phyloP scores from a whole-genome alignment of 371 early-diverging fungal genomes.

The Mucor lusitanicus region DNA sequence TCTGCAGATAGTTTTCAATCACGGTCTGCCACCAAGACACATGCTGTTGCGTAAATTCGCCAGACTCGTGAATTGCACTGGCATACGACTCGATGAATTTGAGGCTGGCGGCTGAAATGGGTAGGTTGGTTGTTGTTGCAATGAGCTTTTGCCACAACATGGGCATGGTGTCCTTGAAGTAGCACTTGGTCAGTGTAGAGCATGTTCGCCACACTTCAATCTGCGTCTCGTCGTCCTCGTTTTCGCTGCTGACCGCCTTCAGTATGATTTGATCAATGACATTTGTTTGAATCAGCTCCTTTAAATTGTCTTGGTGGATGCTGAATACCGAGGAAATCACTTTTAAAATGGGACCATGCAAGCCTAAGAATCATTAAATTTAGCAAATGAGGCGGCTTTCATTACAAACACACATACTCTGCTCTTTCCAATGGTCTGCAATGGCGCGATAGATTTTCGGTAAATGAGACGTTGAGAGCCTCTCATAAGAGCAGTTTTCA shows the following conservation, averaged over 20 bases:
- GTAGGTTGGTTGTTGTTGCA: not conserved
- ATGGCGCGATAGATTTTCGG: slow-evolving; percentile 30
- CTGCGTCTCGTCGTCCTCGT: slow-evolving; percentile 1
- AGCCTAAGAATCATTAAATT: not conserved
- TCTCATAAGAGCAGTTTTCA: slow-evolving; percentile 49
- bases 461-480: slow-evolving; percentile 41
- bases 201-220: slow-evolving; percentile 22
- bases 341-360: slow-evolving; percentile 38
- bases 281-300: not conserved
- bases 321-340: slow-evolving; percentile 33
- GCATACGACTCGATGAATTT: slow-evolving; percentile 47
- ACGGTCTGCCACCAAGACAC: slow-evolving; percentile 53
- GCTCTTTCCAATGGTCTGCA: slow-evolving; percentile 26
- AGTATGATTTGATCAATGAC: slow-evolving; percentile 15
- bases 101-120: slow-evolving; percentile 26
- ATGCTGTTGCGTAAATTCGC: not conserved
- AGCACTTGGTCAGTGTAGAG: slow-evolving; percentile 19
- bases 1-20: slow-evolving; percentile 51
- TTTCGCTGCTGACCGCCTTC: not conserved
- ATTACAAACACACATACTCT: slow-evolving; percentile 16
- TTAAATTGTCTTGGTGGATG: slow-evolving; percentile 10
- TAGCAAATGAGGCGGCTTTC: too few species aligned
- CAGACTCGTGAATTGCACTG: slow-evolving; percentile 20
- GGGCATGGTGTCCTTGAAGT: slow-evolving; percentile 15
- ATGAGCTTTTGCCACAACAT: slow-evolving; percentile 16